Evolutionary conservation across 805 yeast species (phyloP), one percentile per base, ranked within the genome.

Genomic region (Ogataea dorogensis): DNA sequence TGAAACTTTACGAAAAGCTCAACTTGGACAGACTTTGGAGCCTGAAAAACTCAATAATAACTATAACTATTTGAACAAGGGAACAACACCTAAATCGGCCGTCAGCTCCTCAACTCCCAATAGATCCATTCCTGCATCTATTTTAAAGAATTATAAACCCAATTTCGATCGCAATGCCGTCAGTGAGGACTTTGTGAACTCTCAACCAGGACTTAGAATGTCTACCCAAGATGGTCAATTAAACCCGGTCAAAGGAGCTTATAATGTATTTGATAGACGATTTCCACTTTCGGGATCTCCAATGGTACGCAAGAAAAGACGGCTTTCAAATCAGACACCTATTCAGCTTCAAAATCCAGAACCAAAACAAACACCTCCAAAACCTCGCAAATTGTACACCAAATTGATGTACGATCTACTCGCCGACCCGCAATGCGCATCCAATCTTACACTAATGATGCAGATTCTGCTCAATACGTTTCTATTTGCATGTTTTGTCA

Each of bases 221-320:
- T 43, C 54, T 15, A 43, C 48, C n/a, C 20, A 21, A 5, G 46
- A 46, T 18, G 54, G 53, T n/a, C 45, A 44, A 7, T 23, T 50
- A 25, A 53, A 54, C 27, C 49, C 56, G 2, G 59, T 56, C 8
- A 53, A 50, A 31, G 53, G 51, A n/a, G 63, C 63, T 6, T 58
- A 54, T 26, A 47, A 56, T 20, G 31, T 56, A 12, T 58, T 58
- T 39, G 61, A 57, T 33, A 46, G 42, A 40, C 9, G 41, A 24
- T n/a, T 29, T 24, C 17, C 35, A 42, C 15, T 37, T 3, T 42
- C 46, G 11, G 34, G 24, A 15, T 42, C 46, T 8, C 43, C 46
- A 4, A 26, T 38, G 33, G 36, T 17, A 13, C 38, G 49, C 12
- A 43, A 51, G 24, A 34, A 52, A 28, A 43, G 54, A 36, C 38